Base-by-base conservation (phyloP, 202 grass and related monocot genomes). In the Digitaria exilis region DNA sequence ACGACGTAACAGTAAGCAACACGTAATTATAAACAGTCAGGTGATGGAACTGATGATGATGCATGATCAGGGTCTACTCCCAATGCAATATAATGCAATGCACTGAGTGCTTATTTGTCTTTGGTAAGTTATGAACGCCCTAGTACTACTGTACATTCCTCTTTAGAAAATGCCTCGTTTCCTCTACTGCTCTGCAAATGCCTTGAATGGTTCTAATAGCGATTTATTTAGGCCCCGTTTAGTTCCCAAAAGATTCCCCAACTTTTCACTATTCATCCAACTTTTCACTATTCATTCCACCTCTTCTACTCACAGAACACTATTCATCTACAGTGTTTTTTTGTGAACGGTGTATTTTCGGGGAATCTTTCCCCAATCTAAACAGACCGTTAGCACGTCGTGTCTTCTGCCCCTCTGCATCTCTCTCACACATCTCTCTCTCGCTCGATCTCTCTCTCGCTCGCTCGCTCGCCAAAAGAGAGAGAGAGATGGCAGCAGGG, bases 91-190 rank as follows among this genome's bases (percentile, higher is more conserved):
- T n/a, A n/a, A n/a, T n/a, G n/a, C 32, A 34, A 28, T 6, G 56
- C 56, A 28, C 4, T 15, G 24, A 59, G 56, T 59, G 26, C 25
- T 1, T 60, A 6, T 60, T 59, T 60, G 57, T 29, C 57, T 60
- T 60, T 60, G 57, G 57, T 2, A 60, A 29, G 57, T 29, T 60
- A 64, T 39, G 63, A 19, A 10, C 63, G 70, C 5, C 8, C 7
- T 6, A 7, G 9, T 9, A 5, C 45, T 9, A 5, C 45, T 64
- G 77, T 75, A 49, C 60, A 45, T 64, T 71, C 73, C 67, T 55
- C 9, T n/a, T 37, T 72, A 79, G 74, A 88, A 85, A 89, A 77
- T 65, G 55, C 9, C 60, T 44, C 9, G 0, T 54, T 64, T 71
- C 6, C 35, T 1, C 14, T 49, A 2, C 41, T 64, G 19, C 35